Conservation (phyloP, 345 rosid genomes). For the Brassica carinata region DNA sequence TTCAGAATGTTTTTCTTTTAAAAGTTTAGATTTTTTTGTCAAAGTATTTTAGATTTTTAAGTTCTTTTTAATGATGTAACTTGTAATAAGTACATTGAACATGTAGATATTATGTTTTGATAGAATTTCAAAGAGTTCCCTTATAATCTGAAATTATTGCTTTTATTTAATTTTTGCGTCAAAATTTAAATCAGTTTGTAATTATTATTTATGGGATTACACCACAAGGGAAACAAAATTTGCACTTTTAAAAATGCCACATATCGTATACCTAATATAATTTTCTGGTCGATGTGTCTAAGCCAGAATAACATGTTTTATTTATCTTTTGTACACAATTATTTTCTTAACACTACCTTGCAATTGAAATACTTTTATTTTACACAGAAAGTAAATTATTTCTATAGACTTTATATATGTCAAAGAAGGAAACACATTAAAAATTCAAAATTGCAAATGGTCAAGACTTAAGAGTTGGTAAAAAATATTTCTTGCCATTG, state of each 20-base stretch:
- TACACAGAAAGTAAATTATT: neutral
- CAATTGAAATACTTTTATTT: neutral
- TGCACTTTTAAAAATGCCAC: neutral
- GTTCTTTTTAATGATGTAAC: neutral
- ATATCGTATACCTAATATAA: neutral
- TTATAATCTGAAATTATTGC: neutral
- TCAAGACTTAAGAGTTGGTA: neutral
- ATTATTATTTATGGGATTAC: neutral
- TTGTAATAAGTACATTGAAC: neutral
- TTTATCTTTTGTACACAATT: neutral
- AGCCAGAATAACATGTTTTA: neutral
- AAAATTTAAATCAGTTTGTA: neutral
- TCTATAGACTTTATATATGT: neutral
- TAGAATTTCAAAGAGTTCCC: neutral
- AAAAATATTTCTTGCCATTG: neutral
- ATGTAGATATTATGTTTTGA: neutral
- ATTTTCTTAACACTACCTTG: neutral
- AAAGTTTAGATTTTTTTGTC: too few relatives aligned
- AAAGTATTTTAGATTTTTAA: too few relatives aligned
- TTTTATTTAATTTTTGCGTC: neutral
- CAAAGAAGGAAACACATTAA: neutral
- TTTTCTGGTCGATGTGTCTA: neutral
- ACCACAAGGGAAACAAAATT: neutral
- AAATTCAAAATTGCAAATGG: neutral
- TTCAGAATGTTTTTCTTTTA: too few relatives aligned